Base-by-base conservation (phyloP, 176 grass and related monocot species). In the Oryza australiensis region DNA sequence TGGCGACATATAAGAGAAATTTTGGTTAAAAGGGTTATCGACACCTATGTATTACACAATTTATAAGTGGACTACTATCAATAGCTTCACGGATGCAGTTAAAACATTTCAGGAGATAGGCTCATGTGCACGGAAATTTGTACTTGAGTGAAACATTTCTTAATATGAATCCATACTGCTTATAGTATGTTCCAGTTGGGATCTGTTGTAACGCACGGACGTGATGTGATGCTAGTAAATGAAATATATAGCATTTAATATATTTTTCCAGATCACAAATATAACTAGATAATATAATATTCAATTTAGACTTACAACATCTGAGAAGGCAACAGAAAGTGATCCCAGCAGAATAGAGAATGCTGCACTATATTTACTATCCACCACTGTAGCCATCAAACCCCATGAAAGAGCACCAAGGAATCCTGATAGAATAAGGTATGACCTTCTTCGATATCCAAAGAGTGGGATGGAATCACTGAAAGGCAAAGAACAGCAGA, bases 391-490 rank as follows among this genome's bases (percentile, higher is more conserved):
- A 34, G 93, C 91, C 97, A 99, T 99, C 75, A 96, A 84, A 83
- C 80, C 87, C 97, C 97, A 99, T 64, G 97, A 99, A 92, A 99
- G 83, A 75, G 93, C 87, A 89, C 97, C 97, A 71, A 96, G 93
- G 66, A 99, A 77, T n/a, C 97, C 97, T 43, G 97, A 99, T 35
- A 99, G 71, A 81, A 96, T 87, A 74, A 99, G 91, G 70, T 99
- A 99, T 8, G 97, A 99, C 66, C 97, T 99, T 83, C 97, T 88
- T 76, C 91, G 91, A 79, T 96, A 99, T 67, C 97, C 97, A 78
- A 92, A 99, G 53, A 99, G 93, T 72, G 97, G 97, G 86, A 96
- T 88, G n/a, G 97, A 99, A 83, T 99, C 97, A 74, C 97, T 99
- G 89, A 59, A 89, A 90, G 76, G 37, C 9, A 64, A 80, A 80